These are phyloP conservation scores for Hsuehochloa calcarea DNA, from an alignment of 176 grass and related monocot species.

Conservation along the genomic window DNA sequence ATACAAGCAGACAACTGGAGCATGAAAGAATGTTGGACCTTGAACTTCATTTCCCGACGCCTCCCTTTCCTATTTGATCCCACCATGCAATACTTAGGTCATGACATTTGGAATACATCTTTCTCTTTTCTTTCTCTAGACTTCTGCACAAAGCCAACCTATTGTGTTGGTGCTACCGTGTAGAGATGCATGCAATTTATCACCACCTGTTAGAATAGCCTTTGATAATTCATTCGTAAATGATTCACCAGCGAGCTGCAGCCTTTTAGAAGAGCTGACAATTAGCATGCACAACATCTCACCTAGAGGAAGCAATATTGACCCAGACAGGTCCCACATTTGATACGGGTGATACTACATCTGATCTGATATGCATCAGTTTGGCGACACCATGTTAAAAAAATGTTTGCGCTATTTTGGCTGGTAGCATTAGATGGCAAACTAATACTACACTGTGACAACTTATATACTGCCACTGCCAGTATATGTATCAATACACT, in stretches of 20 bases:
- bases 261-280: neutral
- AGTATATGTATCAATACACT: neutral
- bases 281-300: neutral
- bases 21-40: neutral
- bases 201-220: neutral
- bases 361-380: neutral
- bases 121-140: neutral
- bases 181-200: constrained; percentile 19
- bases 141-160: neutral
- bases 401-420: neutral
- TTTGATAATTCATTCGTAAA: neutral
- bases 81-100: neutral
- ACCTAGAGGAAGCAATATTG: neutral
- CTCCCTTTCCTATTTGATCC: constrained; percentile 8
- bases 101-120: neutral
- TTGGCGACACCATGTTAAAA: neutral
- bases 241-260: neutral
- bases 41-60: neutral
- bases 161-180: neutral
- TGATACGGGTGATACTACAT: neutral
- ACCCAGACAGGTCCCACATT: neutral
- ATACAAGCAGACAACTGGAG: neutral
- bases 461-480: neutral
- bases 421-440: neutral
- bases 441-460: neutral